A percentile compares a stretch with the other conserved stretches of the same genome.
These are phyloP conservation scores for Diaporthe humulicola DNA, from an alignment of 2,329 filamentous ascomycete genomes.

Conservation along the genomic window DNA sequence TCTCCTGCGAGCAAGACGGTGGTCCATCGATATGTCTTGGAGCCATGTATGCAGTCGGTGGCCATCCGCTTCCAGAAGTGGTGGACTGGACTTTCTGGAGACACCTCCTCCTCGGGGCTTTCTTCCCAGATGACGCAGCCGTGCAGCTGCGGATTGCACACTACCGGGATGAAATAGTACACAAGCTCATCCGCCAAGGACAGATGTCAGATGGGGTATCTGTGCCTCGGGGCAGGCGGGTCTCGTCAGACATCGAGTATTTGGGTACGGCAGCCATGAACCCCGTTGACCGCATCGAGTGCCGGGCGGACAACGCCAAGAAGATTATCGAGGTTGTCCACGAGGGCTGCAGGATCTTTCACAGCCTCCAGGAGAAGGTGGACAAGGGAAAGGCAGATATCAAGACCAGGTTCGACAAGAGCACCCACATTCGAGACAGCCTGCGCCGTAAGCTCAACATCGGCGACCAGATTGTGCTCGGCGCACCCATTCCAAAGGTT, in stretches of 20 bases:
- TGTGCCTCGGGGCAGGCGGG: background rate
- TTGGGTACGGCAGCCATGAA: constrained; percentile 16
- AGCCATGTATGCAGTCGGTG: constrained; percentile 27
- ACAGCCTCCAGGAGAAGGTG: constrained; percentile 26
- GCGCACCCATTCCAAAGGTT: background rate
- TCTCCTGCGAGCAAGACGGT: constrained; percentile 1
- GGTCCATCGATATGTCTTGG: constrained; percentile 25
- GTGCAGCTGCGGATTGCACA: constrained; percentile 4
- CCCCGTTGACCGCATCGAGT: constrained; percentile 24
- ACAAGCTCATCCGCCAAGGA: constrained; percentile 31
- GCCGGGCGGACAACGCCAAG: constrained; percentile 22
- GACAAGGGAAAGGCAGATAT: constrained; percentile 19
- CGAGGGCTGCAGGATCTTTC: constrained; percentile 24
- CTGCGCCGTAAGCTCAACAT: constrained; percentile 20
- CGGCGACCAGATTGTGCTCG: background rate
- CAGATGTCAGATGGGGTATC: constrained; percentile 11
- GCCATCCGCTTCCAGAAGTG: background rate
- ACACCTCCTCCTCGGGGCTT: constrained; percentile 9
- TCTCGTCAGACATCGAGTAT: constrained; percentile 18
- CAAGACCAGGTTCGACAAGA: constrained; percentile 30
- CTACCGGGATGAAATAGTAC: constrained; percentile 2
- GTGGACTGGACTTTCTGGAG: constrained; percentile 33
- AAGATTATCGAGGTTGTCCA: constrained; percentile 13
- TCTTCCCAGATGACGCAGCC: background rate
- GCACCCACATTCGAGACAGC: constrained; percentile 12